These are phyloP conservation scores for Vitis hybrid DNA, from an alignment of 177 flowering plant genomes.

Conservation along the genomic window DNA sequence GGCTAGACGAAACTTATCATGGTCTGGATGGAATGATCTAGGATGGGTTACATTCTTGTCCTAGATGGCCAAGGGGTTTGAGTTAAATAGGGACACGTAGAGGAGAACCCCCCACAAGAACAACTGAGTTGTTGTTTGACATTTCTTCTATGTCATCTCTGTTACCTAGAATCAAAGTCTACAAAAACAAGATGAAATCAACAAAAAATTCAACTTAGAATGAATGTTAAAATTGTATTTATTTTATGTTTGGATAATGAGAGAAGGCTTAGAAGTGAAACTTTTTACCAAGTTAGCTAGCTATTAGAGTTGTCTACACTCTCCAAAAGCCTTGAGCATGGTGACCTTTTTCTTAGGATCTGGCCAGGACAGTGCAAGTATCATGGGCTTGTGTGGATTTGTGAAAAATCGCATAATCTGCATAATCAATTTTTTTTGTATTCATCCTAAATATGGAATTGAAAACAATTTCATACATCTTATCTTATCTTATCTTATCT, in stretches of 20 bases:
- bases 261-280: too few species aligned
- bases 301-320: too few species aligned
- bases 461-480: too few species aligned
- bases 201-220: background rate
- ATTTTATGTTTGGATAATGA: too few species aligned
- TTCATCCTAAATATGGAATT: too few species aligned
- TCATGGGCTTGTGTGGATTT: slow-evolving; percentile 88
- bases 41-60: slow-evolving; percentile 54
- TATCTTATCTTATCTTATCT: too few species aligned
- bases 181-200: slow-evolving; percentile 12
- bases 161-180: slow-evolving; percentile 87
- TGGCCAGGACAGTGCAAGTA: slow-evolving; percentile 80
- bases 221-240: slow-evolving; percentile 15
- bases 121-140: slow-evolving; percentile 58
- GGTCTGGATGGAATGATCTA: too few species aligned
- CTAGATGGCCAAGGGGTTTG: slow-evolving; percentile 40
- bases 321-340: slow-evolving; percentile 53
- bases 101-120: slow-evolving; percentile 47
- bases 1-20: too few species aligned
- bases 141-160: slow-evolving; percentile 88
- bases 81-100: slow-evolving; percentile 10
- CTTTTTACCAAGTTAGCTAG: too few species aligned
- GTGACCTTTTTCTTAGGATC: slow-evolving; percentile 90
- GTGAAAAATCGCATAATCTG: background rate
- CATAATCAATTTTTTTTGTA: too few species aligned